A percentile compares a stretch with the other conserved stretches of the same genome.
Evolutionary conservation across 495 filamentous ascomycete genomes (phyloP).

Genomic region (Hypoxylon cercidicola): DNA sequence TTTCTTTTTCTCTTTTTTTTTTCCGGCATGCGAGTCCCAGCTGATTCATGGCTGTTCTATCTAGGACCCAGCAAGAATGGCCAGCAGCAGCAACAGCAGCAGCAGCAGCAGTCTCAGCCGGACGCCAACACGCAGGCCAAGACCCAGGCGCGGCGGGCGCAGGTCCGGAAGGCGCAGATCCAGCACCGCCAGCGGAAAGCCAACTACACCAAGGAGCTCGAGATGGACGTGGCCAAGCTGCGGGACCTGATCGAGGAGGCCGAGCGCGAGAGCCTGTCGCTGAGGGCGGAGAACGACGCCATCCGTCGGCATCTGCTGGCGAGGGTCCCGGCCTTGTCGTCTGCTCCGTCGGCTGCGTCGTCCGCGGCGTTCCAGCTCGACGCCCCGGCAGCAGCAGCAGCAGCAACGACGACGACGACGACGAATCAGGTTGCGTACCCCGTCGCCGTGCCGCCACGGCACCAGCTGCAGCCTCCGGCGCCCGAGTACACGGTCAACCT

Average conservation of each 20-base stretch:
- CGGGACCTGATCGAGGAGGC: conserved; percentile 55
- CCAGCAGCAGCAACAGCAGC: conserved; percentile 6
- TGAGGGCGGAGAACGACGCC: conserved; percentile 53
- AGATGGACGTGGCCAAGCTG: conserved; percentile 56
- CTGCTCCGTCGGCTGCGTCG: neutral
- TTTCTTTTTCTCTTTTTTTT: too few relatives aligned
- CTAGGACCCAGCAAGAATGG: conserved; percentile 20
- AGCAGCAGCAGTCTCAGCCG: too few relatives aligned
- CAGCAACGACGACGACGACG: too few relatives aligned
- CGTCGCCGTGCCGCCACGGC: too few relatives aligned
- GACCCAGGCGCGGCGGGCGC: conserved; percentile 54
- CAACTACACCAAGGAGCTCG: conserved; percentile 62
- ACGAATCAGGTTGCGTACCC: neutral
- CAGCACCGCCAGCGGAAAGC: conserved; percentile 64
- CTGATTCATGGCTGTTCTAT: conserved; percentile 23
- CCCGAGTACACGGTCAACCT: conserved; percentile 48
- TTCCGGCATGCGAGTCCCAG: conserved; percentile 5
- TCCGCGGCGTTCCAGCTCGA: too few relatives aligned
- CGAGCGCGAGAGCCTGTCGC: conserved; percentile 39
- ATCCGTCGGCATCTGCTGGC: conserved; percentile 34
- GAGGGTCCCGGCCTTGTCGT: conserved; percentile 4
- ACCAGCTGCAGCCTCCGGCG: neutral
- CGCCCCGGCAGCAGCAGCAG: too few relatives aligned
- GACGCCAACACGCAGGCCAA: conserved; percentile 39
- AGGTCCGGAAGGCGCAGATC: conserved; percentile 62